These are phyloP conservation scores for Prunus padus DNA, from an alignment of 306 rosid species.

Conservation along the genomic window DNA sequence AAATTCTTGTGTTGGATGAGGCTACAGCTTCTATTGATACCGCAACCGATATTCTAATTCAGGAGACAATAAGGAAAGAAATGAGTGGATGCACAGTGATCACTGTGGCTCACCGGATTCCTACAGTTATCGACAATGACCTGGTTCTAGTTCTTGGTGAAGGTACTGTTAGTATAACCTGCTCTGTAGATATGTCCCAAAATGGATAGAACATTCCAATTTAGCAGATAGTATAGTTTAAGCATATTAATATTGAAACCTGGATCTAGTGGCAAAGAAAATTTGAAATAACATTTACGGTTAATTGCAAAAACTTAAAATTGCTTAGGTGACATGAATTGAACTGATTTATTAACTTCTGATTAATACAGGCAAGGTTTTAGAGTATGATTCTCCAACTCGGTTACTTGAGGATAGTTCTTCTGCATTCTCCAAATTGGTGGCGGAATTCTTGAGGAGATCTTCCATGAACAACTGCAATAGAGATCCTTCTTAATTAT, in stretches of 20 bases:
- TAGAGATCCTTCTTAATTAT: constrained; percentile 4
- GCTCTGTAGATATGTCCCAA: neutral
- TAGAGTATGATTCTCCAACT: too few relatives aligned
- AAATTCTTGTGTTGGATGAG: constrained; percentile 79
- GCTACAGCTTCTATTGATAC: constrained; percentile 26
- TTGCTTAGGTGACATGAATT: neutral
- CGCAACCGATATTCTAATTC: too few relatives aligned
- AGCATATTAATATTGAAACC: neutral
- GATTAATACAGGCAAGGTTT: constrained; percentile 32
- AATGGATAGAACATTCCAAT: neutral
- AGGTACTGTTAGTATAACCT: too few relatives aligned
- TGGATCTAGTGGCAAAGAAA: neutral
- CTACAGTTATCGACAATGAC: too few relatives aligned
- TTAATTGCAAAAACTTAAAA: too few relatives aligned
- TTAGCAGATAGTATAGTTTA: neutral
- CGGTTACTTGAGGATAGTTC: too few relatives aligned
- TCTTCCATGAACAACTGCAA: constrained; percentile 8
- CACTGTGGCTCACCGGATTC: too few relatives aligned
- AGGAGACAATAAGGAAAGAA: too few relatives aligned
- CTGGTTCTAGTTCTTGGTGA: too few relatives aligned
- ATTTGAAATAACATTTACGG: neutral
- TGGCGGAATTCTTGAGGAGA: too few relatives aligned
- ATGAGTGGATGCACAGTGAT: too few relatives aligned
- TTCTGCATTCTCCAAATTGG: too few relatives aligned
- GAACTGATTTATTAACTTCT: constrained; percentile 7